A percentile compares a stretch with the other conserved stretches of the same genome.
These are phyloP conservation scores for Eurotiales sp. DNA, from an alignment of 2,329 filamentous ascomycete genomes.

Conservation along the genomic window DNA sequence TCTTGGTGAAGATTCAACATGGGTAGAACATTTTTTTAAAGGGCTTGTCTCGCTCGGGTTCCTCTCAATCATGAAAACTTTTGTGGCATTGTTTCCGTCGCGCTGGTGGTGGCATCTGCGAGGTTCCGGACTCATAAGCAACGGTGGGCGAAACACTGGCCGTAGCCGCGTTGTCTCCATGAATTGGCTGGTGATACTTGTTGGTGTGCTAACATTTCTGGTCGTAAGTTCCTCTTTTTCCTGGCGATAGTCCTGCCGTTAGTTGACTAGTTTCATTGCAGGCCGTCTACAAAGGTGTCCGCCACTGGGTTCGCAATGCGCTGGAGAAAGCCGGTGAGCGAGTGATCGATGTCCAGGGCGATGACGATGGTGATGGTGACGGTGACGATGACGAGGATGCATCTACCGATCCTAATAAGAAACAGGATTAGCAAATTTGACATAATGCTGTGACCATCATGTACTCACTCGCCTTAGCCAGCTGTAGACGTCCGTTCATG, in stretches of 20 bases:
- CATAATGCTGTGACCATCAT: background rate
- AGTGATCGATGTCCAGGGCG: conserved; percentile 67
- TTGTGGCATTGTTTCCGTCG: conserved; percentile 70
- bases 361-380: conserved; percentile 53
- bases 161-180: conserved; percentile 74
- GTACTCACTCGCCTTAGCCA: background rate
- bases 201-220: conserved; percentile 77
- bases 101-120: conserved; percentile 77
- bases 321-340: conserved; percentile 73
- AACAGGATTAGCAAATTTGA: conserved; percentile 9
- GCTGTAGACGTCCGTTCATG: background rate
- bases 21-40: conserved; percentile 82
- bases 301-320: conserved; percentile 66
- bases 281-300: conserved; percentile 78
- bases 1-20: conserved; percentile 55
- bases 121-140: conserved; percentile 53
- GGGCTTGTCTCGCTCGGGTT: conserved; percentile 87
- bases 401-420: conserved; percentile 6
- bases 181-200: conserved; percentile 71
- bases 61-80: conserved; percentile 76
- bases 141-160: conserved; percentile 56
- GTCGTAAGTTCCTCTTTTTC: conserved; percentile 53
- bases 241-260: background rate
- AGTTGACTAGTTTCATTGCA: conserved; percentile 34
- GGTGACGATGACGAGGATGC: conserved; percentile 44